These are phyloP conservation scores for Salix exigua DNA, from an alignment of 345 rosid species.

Conservation along the genomic window DNA sequence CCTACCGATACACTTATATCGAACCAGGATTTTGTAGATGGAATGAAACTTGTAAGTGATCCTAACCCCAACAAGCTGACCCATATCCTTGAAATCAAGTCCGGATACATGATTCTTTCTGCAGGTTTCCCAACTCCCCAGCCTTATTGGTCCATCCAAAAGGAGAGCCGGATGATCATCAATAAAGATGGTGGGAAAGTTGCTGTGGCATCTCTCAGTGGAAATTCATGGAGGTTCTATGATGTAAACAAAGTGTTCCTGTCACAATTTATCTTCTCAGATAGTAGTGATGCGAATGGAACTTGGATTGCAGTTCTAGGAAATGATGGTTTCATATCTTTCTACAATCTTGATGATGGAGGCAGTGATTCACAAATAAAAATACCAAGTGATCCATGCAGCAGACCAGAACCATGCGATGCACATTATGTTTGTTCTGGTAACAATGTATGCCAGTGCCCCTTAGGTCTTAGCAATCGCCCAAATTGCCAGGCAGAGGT, in stretches of 20 bases:
- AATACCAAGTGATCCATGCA: conserved; percentile 63
- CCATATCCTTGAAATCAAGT: conserved; percentile 67
- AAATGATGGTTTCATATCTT: conserved; percentile 57
- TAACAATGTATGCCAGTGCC: conserved; percentile 57
- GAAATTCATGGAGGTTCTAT: conserved; percentile 78
- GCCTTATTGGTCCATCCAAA: conserved; percentile 75
- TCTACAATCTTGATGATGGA: conserved; percentile 40
- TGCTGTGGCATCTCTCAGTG: conserved; percentile 41
- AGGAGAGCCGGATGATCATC: conserved; percentile 36
- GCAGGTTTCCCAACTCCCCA: conserved; percentile 59
- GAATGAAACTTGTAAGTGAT: conserved; percentile 68
- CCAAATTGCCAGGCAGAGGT: conserved; percentile 53
- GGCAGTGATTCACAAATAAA: conserved; percentile 33
- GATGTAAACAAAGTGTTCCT: conserved; percentile 44
- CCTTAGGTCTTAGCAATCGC: conserved; percentile 33
- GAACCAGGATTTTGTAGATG: conserved; percentile 54
- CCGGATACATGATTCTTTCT: conserved; percentile 68
- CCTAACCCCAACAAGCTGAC: conserved; percentile 48
- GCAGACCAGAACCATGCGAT: conserved; percentile 66
- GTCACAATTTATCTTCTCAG: conserved; percentile 53
- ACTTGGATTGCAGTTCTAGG: conserved; percentile 78
- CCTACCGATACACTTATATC: conserved; percentile 70
- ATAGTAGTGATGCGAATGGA: conserved; percentile 34
- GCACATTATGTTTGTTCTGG: conserved; percentile 54
- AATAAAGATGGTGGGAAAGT: conserved; percentile 46